phyloP scores from a whole-genome alignment of 306 rosid genomes.

The Argentina anserina region DNA sequence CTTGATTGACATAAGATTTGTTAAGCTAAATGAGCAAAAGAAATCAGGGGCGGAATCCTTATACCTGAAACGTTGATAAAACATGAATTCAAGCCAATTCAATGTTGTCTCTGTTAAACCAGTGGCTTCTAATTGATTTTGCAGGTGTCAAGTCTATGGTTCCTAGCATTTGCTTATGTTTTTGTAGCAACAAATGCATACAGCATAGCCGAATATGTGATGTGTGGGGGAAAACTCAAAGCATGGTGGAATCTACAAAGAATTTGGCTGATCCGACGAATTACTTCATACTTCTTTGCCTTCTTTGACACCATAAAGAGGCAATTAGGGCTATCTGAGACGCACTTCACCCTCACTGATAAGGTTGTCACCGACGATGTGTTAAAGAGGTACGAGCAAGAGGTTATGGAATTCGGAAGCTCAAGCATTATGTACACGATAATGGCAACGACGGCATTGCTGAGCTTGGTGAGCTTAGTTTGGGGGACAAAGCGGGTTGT shows the following conservation, averaged over 20 bases:
- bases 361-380: constrained; percentile 50
- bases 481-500: constrained; percentile 35
- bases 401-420: constrained; percentile 62
- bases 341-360: constrained; percentile 39
- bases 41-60: neutral
- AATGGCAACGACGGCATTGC: constrained; percentile 49
- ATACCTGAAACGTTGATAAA: neutral
- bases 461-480: constrained; percentile 41
- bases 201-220: constrained; percentile 43
- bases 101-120: neutral
- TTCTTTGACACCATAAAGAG: constrained; percentile 41
- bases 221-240: constrained; percentile 37
- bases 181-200: constrained; percentile 36
- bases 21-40: neutral
- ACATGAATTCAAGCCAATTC: neutral
- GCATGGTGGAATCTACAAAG: constrained; percentile 70
- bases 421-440: constrained; percentile 36
- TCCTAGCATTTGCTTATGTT: constrained; percentile 57
- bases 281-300: constrained; percentile 47
- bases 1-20: neutral
- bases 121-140: neutral
- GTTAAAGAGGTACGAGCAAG: constrained; percentile 42
- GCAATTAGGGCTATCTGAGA: constrained; percentile 48
- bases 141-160: constrained; percentile 49
- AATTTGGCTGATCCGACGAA: constrained; percentile 46